A percentile compares a stretch with the other conserved stretches of the same genome.
These are phyloP conservation scores for Camillea tinctor DNA, from an alignment of 2,329 filamentous ascomycete genomes.

Conservation along the genomic window DNA sequence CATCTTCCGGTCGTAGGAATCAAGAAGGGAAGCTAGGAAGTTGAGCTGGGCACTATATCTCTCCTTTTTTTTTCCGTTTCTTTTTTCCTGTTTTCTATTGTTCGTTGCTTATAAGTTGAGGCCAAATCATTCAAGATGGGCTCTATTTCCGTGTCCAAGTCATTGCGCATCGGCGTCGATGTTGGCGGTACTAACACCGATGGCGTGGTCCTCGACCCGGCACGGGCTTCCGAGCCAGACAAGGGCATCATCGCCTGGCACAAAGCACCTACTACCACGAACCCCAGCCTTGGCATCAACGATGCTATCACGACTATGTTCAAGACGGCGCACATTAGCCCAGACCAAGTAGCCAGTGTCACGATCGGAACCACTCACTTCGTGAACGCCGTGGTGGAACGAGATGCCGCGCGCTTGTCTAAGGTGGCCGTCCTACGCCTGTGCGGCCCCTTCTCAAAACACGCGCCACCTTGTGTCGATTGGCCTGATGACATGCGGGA, in stretches of 20 bases:
- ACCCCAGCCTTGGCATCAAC: constrained; percentile 47
- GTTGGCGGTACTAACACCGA: constrained; percentile 52
- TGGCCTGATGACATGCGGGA: constrained; percentile 50
- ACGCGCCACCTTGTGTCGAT: constrained; percentile 51
- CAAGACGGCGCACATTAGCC: constrained; percentile 20
- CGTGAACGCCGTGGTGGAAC: constrained; percentile 57
- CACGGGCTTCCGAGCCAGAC: constrained; percentile 32
- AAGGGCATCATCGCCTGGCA: constrained; percentile 49
- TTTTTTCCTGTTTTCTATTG: too few species aligned
- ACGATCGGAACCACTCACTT: constrained; percentile 59
- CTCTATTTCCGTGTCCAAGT: constrained; percentile 11
- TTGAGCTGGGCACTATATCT: too few species aligned
- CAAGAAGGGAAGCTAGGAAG: too few species aligned
- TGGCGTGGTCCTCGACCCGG: constrained; percentile 48
- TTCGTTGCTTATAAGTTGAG: neutral
- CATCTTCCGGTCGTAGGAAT: too few species aligned
- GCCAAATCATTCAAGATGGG: constrained; percentile 11
- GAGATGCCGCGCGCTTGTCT: constrained; percentile 46
- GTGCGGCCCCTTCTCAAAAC: constrained; percentile 52
- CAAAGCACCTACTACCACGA: constrained; percentile 48
- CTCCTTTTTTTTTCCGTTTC: neutral
- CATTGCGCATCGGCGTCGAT: constrained; percentile 31
- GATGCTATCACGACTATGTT: constrained; percentile 46
- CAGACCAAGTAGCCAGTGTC: constrained; percentile 44
- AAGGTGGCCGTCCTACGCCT: constrained; percentile 54